Base-by-base conservation (phyloP, 73 alveolate species). In the Symbiodinium pilosum region DNA sequence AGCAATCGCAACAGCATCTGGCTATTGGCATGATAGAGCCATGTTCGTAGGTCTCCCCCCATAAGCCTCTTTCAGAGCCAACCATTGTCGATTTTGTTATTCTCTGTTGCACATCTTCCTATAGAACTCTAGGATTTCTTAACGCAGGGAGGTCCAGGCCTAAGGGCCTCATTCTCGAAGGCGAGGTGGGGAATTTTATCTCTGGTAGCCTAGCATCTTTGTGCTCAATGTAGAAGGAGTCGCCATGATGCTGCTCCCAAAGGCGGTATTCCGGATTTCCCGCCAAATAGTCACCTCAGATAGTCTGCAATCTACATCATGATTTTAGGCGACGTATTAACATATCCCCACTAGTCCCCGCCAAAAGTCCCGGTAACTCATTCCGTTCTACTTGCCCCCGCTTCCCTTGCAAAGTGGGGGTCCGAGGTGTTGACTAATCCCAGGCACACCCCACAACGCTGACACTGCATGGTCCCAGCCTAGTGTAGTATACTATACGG, bases 211-310 rank as follows among this genome's bases (percentile, higher is more conserved):
- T 30, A 54, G 71, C 77, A 26, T 64, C 77, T 14, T 64, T 64
- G 8, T 64, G 77, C 40, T 64, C 77, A 14, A 64, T 64, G 36
- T 64, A 21, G 77, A 64, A 64, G 77, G 77, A 21, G 77, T 64
- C 77, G 77, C 77, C 77, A 18, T 26, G 36, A 64, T 64, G 77
- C 36, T 18, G 77, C 38, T 24, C 77, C 36, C 38, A 64, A 24
- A 64, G 77, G 77, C 77, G 77, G 36, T 64, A 64, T 26, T 64
- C 77, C 77, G 77, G 77, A 64, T 64, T 64, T 18, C 77, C 77
- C 11, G 77, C 77, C 77, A 64, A 24, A 26, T 64, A 64, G 77
- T 64, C 77, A 26, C 77, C 77, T 64, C 77, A 21, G 28, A 21
- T 54, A 47, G 64, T 47, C 64, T 47, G 64, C 64, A 47, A 47